Conservation (phyloP, 208 protist genomes). For the Histomonas meleagridis region DNA sequence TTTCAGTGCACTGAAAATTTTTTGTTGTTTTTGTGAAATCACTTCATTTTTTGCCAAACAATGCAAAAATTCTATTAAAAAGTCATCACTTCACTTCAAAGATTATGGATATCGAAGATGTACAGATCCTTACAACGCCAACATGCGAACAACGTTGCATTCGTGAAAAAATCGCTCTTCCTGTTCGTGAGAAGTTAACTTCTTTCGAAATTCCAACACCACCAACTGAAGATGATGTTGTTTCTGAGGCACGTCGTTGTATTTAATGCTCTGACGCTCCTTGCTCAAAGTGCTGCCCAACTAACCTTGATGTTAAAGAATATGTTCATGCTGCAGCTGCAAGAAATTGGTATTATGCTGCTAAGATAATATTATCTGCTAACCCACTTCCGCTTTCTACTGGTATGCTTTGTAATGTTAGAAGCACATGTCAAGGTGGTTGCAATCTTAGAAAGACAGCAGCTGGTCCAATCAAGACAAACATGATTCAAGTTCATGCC, state of each 20-base stretch:
- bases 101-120: constrained; percentile 14
- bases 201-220: background rate
- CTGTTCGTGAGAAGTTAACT: too few species aligned
- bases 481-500: constrained; percentile 65
- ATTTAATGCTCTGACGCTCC: constrained; percentile 38
- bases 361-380: constrained; percentile 65
- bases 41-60: too few species aligned
- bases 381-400: constrained; percentile 55
- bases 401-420: constrained; percentile 67
- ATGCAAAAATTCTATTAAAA: too few species aligned
- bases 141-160: background rate
- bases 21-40: too few species aligned
- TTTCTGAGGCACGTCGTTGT: constrained; percentile 30
- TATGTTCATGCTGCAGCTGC: constrained; percentile 34
- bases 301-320: constrained; percentile 38
- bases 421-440: constrained; percentile 60
- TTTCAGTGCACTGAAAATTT: too few species aligned
- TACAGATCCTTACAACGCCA: background rate
- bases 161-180: background rate
- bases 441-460: constrained; percentile 63
- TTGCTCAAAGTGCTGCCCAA: constrained; percentile 37
- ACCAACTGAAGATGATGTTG: constrained; percentile 30
- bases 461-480: constrained; percentile 54
- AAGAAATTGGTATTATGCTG: constrained; percentile 53
- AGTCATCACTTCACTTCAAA: constrained; percentile 24